Conservation (phyloP, 2,329 filamentous ascomycete species). For the Ophiostoma himal-ulmi region DNA sequence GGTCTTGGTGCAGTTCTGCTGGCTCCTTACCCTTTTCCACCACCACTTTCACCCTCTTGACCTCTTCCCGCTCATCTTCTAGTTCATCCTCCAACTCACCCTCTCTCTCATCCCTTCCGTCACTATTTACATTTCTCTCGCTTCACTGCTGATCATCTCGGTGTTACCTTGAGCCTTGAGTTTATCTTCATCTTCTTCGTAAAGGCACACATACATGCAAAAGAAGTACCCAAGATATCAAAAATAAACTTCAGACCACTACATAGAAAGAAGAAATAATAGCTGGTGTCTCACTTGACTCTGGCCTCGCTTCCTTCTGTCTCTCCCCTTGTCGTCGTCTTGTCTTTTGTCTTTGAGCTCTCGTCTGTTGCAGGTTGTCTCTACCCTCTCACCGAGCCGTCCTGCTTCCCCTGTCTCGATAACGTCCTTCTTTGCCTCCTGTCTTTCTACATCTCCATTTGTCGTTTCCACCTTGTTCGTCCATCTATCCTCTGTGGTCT, state of each 20-base stretch:
- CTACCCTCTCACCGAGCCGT: neutral
- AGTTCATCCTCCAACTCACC: neutral
- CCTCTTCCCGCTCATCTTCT: neutral
- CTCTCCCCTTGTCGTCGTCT: constrained; percentile 4
- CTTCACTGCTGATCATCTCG: neutral
- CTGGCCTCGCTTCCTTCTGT: neutral
- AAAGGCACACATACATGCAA: neutral
- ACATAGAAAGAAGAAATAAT: neutral
- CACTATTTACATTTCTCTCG: neutral
- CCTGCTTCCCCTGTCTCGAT: neutral
- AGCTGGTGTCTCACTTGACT: neutral
- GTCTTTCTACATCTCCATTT: neutral
- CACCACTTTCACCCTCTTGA: neutral
- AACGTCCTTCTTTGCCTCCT: constrained; percentile 5
- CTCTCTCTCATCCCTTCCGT: neutral
- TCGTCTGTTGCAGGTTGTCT: neutral
- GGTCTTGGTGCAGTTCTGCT: neutral
- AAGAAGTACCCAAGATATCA: neutral
- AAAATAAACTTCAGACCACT: neutral
- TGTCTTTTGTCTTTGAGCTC: neutral
- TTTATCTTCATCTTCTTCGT: neutral
- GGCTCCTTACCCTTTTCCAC: neutral
- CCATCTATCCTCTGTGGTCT: neutral
- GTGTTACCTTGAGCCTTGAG: neutral
- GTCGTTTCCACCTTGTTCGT: neutral